Conservation (phyloP, 2,329 filamentous ascomycete genomes). For the Tolypocladium pustulatum region DNA sequence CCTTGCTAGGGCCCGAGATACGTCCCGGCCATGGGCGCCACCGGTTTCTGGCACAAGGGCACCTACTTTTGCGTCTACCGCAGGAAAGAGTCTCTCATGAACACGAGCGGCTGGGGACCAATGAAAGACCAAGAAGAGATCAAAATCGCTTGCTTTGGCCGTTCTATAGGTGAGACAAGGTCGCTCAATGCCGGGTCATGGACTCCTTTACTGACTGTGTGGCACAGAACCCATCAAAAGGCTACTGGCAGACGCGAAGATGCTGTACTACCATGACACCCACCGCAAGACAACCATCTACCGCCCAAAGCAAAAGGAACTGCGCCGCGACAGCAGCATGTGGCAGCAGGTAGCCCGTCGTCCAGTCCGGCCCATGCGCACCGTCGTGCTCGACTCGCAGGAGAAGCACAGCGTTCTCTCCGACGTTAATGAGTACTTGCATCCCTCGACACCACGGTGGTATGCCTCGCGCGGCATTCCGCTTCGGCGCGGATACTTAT, state of each 20-base stretch:
- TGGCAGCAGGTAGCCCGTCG: slow-evolving; percentile 51
- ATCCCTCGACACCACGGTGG: slow-evolving; percentile 59
- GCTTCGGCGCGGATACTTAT: slow-evolving; percentile 66
- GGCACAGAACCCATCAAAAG: slow-evolving; percentile 39
- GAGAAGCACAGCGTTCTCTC: slow-evolving; percentile 56
- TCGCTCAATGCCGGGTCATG: neutral
- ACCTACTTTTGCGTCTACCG: slow-evolving; percentile 38
- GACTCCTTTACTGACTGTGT: neutral
- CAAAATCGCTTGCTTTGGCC: slow-evolving; percentile 43
- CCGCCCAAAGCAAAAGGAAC: slow-evolving; percentile 35
- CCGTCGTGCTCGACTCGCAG: slow-evolving; percentile 59
- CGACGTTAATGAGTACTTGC: slow-evolving; percentile 71
- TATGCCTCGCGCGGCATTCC: slow-evolving; percentile 69
- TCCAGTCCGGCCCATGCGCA: slow-evolving; percentile 61
- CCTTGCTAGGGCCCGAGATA: slow-evolving; percentile 34
- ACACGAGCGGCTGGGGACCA: slow-evolving; percentile 21
- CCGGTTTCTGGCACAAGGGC: slow-evolving; percentile 43
- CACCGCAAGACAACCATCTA: slow-evolving; percentile 49
- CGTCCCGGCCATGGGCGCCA: slow-evolving; percentile 41
- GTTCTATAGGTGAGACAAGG: slow-evolving; percentile 19
- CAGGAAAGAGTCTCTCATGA: slow-evolving; percentile 30
- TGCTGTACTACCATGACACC: slow-evolving; percentile 39
- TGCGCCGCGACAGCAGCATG: slow-evolving; percentile 32
- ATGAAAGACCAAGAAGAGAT: slow-evolving; percentile 43
- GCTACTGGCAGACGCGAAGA: slow-evolving; percentile 43